These are phyloP conservation scores for Dryadomyces quercivorus DNA, from an alignment of 2,329 filamentous ascomycete genomes.

Conservation along the genomic window DNA sequence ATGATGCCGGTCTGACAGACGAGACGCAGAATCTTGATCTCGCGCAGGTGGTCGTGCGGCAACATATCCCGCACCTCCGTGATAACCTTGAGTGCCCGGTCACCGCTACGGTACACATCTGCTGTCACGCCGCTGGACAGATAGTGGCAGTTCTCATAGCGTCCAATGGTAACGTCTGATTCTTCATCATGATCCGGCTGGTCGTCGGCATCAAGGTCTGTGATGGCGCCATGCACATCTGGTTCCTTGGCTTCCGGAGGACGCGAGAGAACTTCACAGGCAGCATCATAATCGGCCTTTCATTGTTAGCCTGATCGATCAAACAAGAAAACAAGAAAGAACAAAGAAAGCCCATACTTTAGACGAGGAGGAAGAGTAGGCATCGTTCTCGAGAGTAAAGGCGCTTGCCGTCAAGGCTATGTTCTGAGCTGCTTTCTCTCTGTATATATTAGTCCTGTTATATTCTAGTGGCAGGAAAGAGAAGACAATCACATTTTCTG, in stretches of 20 bases:
- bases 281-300: constrained; percentile 47
- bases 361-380: constrained; percentile 45
- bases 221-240: constrained; percentile 7
- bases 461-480: background rate
- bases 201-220: constrained; percentile 1
- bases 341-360: constrained; percentile 35
- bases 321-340: background rate
- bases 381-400: constrained; percentile 52
- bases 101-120: constrained; percentile 59
- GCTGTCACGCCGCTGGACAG: constrained; percentile 65
- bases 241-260: background rate
- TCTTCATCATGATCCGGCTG: constrained; percentile 3
- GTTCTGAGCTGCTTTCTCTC: constrained; percentile 11
- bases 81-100: constrained; percentile 73
- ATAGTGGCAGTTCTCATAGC: constrained; percentile 39
- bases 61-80: constrained; percentile 58
- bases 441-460: too few relatives aligned
- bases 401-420: constrained; percentile 30
- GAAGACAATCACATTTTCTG: constrained; percentile 38
- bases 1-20: constrained; percentile 45
- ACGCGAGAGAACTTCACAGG: constrained; percentile 19
- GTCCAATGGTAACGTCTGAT: constrained; percentile 36
- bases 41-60: constrained; percentile 72
- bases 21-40: constrained; percentile 59
- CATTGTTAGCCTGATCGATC: too few relatives aligned